phyloP scores from a whole-genome alignment of 495 filamentous ascomycete genomes.

The Trichoderma erinaceum region DNA sequence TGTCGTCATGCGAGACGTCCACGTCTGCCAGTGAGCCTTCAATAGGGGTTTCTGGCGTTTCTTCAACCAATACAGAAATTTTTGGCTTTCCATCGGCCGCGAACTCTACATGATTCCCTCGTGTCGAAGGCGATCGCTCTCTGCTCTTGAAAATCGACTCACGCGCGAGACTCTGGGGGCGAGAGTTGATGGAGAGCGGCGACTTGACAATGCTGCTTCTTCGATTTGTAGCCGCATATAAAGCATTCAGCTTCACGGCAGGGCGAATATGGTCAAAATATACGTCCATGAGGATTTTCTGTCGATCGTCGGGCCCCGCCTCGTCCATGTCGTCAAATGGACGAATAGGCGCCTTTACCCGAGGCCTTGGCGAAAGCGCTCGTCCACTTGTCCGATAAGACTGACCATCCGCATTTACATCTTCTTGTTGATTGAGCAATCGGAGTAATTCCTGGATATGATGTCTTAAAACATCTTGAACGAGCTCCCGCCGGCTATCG shows the following conservation, averaged over 20 bases:
- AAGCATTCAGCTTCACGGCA: slow-evolving; percentile 27
- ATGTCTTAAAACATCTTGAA: slow-evolving; percentile 30
- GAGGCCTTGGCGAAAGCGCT: not conserved
- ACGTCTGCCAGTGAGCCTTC: not conserved
- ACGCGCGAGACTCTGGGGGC: not conserved
- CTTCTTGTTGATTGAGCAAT: slow-evolving; percentile 28
- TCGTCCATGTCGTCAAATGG: slow-evolving; percentile 29
- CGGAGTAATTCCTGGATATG: slow-evolving; percentile 34
- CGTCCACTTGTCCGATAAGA: not conserved
- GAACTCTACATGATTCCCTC: not conserved
- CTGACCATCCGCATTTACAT: not conserved
- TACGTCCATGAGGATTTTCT: slow-evolving; percentile 35
- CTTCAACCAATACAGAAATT: too few relatives aligned
- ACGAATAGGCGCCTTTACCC: slow-evolving; percentile 15
- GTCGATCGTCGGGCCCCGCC: slow-evolving; percentile 35
- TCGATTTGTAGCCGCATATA: slow-evolving; percentile 19
- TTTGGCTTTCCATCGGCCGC: not conserved
- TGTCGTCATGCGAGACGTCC: slow-evolving; percentile 22
- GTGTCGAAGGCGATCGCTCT: not conserved
- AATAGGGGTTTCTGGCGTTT: not conserved
- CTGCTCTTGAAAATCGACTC: not conserved
- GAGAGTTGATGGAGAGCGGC: not conserved
- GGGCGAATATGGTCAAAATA: slow-evolving; percentile 36
- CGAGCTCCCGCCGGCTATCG: slow-evolving; percentile 24
- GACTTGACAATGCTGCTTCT: slow-evolving; percentile 16